A percentile compares a stretch with the other conserved stretches of the same genome.
phyloP scores from a whole-genome alignment of 179 eudicot species.

The Vitellaria paradoxa region DNA sequence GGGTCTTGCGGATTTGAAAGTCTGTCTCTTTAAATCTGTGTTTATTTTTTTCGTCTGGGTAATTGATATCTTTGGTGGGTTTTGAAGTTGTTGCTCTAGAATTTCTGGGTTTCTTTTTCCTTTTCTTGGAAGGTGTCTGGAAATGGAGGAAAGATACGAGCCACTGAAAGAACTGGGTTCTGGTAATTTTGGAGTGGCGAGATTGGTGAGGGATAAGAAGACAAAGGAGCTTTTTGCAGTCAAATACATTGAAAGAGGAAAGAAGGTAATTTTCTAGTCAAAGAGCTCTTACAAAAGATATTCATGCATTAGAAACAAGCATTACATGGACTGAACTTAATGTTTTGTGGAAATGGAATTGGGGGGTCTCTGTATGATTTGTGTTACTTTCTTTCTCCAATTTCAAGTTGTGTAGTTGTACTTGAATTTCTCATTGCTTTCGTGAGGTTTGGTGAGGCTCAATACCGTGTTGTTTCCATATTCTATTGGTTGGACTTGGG shows the following conservation, averaged over 20 bases:
- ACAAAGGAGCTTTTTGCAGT: constrained; percentile 62
- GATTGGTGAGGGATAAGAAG: constrained; percentile 52
- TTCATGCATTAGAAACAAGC: no score
- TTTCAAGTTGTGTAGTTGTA: no score
- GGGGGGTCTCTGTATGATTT: no score
- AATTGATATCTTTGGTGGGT: not conserved
- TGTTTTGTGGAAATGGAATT: no score
- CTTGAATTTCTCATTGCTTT: no score
- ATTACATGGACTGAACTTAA: no score
- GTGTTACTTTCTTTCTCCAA: no score
- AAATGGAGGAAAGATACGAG: constrained; percentile 38
- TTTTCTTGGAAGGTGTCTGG: not conserved
- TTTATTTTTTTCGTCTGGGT: not conserved
- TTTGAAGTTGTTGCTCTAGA: not conserved
- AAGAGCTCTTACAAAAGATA: not conserved
- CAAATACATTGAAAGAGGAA: constrained; percentile 64
- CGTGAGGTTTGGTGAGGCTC: no score
- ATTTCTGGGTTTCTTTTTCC: not conserved
- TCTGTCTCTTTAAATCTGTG: not conserved
- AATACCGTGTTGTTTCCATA: no score
- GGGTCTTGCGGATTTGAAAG: not conserved
- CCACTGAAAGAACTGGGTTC: constrained; percentile 55
- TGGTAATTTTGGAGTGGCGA: constrained; percentile 60
- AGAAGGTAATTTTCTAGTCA: constrained; percentile 37
- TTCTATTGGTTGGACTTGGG: no score